These are phyloP conservation scores for Plectosphaerella cucumerina DNA, from an alignment of 2,329 filamentous ascomycete genomes.

Conservation along the genomic window DNA sequence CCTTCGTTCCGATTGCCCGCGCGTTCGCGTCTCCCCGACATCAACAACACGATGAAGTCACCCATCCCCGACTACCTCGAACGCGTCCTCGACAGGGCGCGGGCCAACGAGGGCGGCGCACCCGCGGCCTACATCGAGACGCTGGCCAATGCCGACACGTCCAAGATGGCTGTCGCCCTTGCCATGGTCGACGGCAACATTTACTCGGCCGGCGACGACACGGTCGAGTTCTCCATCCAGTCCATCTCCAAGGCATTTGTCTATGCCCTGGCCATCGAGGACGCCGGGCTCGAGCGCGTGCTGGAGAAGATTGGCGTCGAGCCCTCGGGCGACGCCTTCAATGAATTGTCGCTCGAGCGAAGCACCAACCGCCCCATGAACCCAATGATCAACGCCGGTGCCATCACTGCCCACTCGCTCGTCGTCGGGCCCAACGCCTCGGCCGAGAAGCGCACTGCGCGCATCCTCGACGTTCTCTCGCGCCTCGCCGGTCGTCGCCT, in stretches of 20 bases:
- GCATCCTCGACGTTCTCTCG: constrained; percentile 28
- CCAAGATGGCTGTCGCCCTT: constrained; percentile 30
- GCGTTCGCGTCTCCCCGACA: not conserved
- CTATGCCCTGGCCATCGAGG: constrained; percentile 34
- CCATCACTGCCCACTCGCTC: constrained; percentile 27
- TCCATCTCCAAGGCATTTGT: constrained; percentile 37
- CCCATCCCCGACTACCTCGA: constrained; percentile 29
- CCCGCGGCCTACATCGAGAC: constrained; percentile 32
- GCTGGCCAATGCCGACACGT: constrained; percentile 31
- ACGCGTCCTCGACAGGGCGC: constrained; percentile 24
- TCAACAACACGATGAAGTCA: constrained; percentile 22
- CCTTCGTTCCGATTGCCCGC: no score
- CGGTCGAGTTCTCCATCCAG: constrained; percentile 34
- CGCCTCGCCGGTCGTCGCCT: constrained; percentile 28
- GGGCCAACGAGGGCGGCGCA: constrained; percentile 22
- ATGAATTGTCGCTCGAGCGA: constrained; percentile 24
- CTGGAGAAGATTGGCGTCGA: constrained; percentile 34
- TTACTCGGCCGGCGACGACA: constrained; percentile 33
- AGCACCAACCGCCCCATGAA: constrained; percentile 27
- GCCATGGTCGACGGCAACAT: constrained; percentile 34
- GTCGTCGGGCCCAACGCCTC: constrained; percentile 24
- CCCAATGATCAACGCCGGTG: constrained; percentile 31
- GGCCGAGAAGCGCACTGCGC: constrained; percentile 26
- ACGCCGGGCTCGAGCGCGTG: constrained; percentile 26
- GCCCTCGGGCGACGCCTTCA: constrained; percentile 33